These are phyloP conservation scores for Penicillium desertorum DNA, from an alignment of 495 filamentous ascomycete species.

Conservation along the genomic window DNA sequence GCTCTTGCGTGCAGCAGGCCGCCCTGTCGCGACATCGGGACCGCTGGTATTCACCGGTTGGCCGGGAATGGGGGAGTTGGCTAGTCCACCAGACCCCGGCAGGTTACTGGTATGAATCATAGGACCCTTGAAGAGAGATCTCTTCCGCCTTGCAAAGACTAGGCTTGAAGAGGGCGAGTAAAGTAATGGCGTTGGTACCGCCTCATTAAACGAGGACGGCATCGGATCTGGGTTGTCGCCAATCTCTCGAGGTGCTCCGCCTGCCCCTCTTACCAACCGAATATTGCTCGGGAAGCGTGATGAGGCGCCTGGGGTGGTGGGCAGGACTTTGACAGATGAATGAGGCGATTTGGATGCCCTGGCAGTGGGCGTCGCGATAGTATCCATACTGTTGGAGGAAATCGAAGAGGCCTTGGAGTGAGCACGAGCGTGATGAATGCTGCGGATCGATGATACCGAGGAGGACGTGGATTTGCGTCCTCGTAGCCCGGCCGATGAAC, in stretches of 20 bases:
- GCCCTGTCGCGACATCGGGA: slow-evolving; percentile 54
- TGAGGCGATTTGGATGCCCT: slow-evolving; percentile 73
- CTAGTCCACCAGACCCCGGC: slow-evolving; percentile 33
- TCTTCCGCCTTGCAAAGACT: slow-evolving; percentile 87
- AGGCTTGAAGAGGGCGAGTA: slow-evolving; percentile 62
- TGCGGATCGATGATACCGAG: slow-evolving; percentile 88
- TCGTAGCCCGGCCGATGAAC: slow-evolving; percentile 70
- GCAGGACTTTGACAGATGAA: slow-evolving; percentile 88
- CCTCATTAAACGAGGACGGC: slow-evolving; percentile 42
- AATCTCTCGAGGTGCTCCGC: slow-evolving; percentile 32
- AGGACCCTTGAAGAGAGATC: slow-evolving; percentile 87
- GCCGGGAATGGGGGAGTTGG: slow-evolving; percentile 42
- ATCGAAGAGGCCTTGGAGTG: slow-evolving; percentile 95
- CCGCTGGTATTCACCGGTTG: slow-evolving; percentile 45
- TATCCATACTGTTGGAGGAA: slow-evolving; percentile 75
- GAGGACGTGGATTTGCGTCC: slow-evolving; percentile 96
- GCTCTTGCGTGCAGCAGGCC: slow-evolving; percentile 57
- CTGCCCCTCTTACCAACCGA: slow-evolving; percentile 68
- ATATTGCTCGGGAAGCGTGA: slow-evolving; percentile 81
- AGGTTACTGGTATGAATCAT: slow-evolving; percentile 58
- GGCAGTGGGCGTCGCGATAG: slow-evolving; percentile 64
- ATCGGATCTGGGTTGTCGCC: slow-evolving; percentile 29
- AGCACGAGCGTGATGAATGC: slow-evolving; percentile 79
- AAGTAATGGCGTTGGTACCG: slow-evolving; percentile 37
- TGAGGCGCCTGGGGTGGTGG: slow-evolving; percentile 78